Base-by-base conservation (phyloP, 148 eudicot genomes). In the Rhododendron simsii region DNA sequence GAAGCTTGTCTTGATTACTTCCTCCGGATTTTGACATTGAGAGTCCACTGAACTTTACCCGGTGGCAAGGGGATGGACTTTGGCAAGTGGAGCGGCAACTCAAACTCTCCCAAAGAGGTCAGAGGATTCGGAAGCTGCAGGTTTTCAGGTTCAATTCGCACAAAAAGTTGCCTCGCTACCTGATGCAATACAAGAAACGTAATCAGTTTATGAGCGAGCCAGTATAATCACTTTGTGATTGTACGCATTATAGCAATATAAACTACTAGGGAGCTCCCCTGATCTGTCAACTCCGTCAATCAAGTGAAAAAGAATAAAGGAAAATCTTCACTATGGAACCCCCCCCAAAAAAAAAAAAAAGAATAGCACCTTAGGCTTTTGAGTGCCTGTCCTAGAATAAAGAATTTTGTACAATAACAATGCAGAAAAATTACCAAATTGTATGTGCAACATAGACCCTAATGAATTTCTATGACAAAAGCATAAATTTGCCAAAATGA, bases 91-190 rank as follows among this genome's bases (percentile, higher is more conserved):
- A 96, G 95, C 3, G 95, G 95, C 84, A 96, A 88, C 87, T 93
- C 95, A 78, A 89, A 92, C 89, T 92, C 96, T 33, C 98, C 98
- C 33, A 94, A 81, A 13, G 94, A 82, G 3, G 94, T 85, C 86
- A 95, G 91, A 84, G 98, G 96, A 86, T 86, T 78, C n/a, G 93
- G 92, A 81, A 96, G 85, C 71, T 94, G 87, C 91, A 96, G 69
- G 89, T 96, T 94, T 87, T 93, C 96, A 44, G 95, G 94, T 83
- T 87, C 91, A 63, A 95, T 83, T 21, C 37, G 85, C 81, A 96
- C 94, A 61, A 63, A 87, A 63, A 96, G 91, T 87, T 96, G 99
- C 87, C 98, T 93, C 45, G 96, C 95, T 83, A 95, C 95, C 98
- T 94, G 92, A 79, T 78, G 28, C 16, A 30, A 77, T 59, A 80